Evolutionary conservation across 495 filamentous ascomycete genomes (phyloP).

Genomic region (Penicilliopsis zonata): DNA sequence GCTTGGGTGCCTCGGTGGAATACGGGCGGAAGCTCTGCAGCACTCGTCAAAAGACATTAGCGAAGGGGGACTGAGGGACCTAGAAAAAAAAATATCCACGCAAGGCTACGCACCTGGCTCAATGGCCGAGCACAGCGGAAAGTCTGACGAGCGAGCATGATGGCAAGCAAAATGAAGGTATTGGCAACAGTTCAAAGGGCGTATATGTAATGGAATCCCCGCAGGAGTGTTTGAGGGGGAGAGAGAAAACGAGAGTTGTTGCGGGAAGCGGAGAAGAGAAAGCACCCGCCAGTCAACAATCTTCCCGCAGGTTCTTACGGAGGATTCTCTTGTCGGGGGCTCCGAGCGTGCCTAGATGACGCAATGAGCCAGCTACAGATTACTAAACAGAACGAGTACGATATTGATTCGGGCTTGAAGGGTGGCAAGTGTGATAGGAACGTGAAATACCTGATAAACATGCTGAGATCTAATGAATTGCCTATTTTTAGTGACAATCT

Average conservation of each 20-base stretch:
- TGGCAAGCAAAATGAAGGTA: slow-evolving; percentile 7
- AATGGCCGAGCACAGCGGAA: slow-evolving; percentile 37
- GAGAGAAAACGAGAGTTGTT: slow-evolving; percentile 2
- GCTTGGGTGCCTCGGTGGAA: slow-evolving; percentile 32
- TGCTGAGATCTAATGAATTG: no score
- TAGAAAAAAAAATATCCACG: background rate
- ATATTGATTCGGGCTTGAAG: no score
- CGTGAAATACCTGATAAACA: no score
- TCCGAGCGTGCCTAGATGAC: no score
- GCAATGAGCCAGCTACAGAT: no score
- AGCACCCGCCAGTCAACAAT: no score
- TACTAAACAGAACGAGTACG: no score
- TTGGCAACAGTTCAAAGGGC: slow-evolving; percentile 1
- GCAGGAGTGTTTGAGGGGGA: slow-evolving; percentile 5
- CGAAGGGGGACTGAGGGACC: background rate
- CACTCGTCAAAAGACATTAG: slow-evolving; percentile 1
- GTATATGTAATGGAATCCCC: background rate
- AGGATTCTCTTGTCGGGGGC: no score
- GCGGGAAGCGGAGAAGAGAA: no score
- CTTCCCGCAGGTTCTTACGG: no score
- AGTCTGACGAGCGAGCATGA: slow-evolving; percentile 38
- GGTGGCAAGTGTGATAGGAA: no score
- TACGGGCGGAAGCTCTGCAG: slow-evolving; percentile 39
- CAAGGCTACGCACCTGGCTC: slow-evolving; percentile 22
- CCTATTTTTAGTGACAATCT: no score